Conservation (phyloP, 331 rosid species). For the Stylosanthes scabra region DNA sequence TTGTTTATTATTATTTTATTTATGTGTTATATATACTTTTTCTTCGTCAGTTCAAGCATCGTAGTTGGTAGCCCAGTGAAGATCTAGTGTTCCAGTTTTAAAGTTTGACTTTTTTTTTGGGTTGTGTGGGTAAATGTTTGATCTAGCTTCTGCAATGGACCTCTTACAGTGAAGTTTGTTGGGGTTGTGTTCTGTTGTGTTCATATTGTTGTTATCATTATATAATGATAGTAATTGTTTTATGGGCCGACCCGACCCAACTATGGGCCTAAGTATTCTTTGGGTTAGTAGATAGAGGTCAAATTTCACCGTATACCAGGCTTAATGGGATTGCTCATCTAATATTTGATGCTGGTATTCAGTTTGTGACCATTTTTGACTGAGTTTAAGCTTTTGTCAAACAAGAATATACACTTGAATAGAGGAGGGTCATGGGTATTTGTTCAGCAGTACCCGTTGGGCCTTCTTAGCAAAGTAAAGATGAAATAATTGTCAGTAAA, state of each 20-base stretch:
- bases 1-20: neutral
- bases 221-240: neutral
- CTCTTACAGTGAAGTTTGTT: neutral
- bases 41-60: neutral
- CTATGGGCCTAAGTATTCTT: constrained; percentile 38
- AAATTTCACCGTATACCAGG: constrained; percentile 7
- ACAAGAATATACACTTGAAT: neutral
- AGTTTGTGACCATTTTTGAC: neutral
- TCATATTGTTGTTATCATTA: neutral
- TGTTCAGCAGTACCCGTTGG: neutral
- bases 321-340: neutral
- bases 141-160: constrained; percentile 10
- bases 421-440: neutral
- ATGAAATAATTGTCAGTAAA: neutral
- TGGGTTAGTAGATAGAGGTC: constrained; percentile 21
- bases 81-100: constrained; percentile 30
- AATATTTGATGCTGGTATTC: neutral
- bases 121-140: constrained; percentile 31
- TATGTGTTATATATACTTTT: neutral
- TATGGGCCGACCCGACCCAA: constrained; percentile 30
- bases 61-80: constrained; percentile 40
- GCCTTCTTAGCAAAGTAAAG: constrained; percentile 5
- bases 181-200: constrained; percentile 18
- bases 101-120: constrained; percentile 31
- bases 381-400: neutral